phyloP scores from a whole-genome alignment of 495 filamentous ascomycete genomes.

The Penicillium turbatum region DNA sequence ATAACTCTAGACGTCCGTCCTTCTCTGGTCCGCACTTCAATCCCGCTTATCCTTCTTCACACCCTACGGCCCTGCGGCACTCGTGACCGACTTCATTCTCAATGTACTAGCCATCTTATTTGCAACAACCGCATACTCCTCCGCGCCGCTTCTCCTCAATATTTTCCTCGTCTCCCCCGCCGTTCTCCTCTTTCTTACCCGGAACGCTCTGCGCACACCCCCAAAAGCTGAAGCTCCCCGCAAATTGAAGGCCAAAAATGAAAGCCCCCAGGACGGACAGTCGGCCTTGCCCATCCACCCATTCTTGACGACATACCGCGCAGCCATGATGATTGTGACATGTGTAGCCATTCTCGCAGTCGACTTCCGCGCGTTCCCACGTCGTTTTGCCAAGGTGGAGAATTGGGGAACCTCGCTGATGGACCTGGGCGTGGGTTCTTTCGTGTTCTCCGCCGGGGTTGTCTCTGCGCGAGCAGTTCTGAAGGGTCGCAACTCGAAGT shows the following conservation, averaged over 20 bases:
- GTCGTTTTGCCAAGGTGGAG: constrained; percentile 95
- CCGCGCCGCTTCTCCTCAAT: constrained; percentile 68
- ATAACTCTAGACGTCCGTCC: constrained; percentile 60
- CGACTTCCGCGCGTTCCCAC: constrained; percentile 88
- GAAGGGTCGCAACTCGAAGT: constrained; percentile 53
- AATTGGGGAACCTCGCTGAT: constrained; percentile 98
- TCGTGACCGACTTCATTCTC: constrained; percentile 77
- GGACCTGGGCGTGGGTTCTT: constrained; percentile 96
- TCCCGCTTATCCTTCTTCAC: constrained; percentile 81
- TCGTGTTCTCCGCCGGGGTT: constrained; percentile 94
- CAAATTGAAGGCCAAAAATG: constrained; percentile 33
- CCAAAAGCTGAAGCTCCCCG: constrained; percentile 58
- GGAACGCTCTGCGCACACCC: constrained; percentile 33
- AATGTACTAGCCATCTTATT: constrained; percentile 79
- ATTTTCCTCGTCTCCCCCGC: constrained; percentile 69
- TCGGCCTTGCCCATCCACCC: constrained; percentile 73
- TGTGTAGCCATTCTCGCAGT: constrained; percentile 94
- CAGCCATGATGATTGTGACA: constrained; percentile 88
- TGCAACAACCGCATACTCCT: constrained; percentile 81
- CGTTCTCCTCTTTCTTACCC: constrained; percentile 54
- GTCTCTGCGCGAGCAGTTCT: constrained; percentile 84
- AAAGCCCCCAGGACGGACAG: constrained; percentile 19
- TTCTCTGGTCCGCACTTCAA: constrained; percentile 89
- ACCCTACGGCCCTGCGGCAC: constrained; percentile 61
- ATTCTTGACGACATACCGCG: constrained; percentile 87